Evolutionary conservation across 2,329 filamentous ascomycete species (phyloP), one percentile per base, ranked within the genome.

Genomic region (Scedosporium minutisporum): DNA sequence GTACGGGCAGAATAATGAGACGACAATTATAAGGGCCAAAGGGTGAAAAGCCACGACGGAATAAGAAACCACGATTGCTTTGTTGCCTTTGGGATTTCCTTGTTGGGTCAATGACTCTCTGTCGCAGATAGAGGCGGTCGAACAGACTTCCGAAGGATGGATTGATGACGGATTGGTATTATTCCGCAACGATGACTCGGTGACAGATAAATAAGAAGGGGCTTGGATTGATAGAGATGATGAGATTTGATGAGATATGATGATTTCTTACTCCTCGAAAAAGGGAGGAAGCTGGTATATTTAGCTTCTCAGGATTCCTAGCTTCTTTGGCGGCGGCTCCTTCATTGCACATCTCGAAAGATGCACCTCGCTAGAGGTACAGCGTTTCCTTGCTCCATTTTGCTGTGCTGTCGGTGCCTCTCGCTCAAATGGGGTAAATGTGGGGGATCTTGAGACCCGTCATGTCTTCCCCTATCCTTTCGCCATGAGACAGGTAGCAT

Each of bases 381-480:
- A 38, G 12, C 18, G 21, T 25, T 55, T 55, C 23, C 51, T 55
- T 55, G 18, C 23, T 55, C 51, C 23, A 38, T 38, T 38, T 27
- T 14, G 44, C 23, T 23, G 21, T 55, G 33, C 51, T 55, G 23
- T 55, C 51, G 51, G 51, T 23, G 51, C 51, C 51, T 55, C 21
- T 55, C 51, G 51, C 51, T 55, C 51, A 55, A 55, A 55, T 27
- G 51, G 51, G 51, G 18, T 55, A 55, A 14, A 25, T 55, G 51
- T 55, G 51, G 51, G 51, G 51, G 51, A 23, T 55, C 18, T 7
- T 6, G 23, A 48, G 51, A 55, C 23, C 51, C 51, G 23, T 25
- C 18, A 25, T 55, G 51, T 55, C 51, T 55, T 55, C 51, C 23
- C 51, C 51, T 55, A 55, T 55, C 51, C 51, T 55, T 55, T 55